Evolutionary conservation across 805 yeast genomes (phyloP), one percentile per base, ranked within the genome.

Genomic region (Kodamaea laetipori): DNA sequence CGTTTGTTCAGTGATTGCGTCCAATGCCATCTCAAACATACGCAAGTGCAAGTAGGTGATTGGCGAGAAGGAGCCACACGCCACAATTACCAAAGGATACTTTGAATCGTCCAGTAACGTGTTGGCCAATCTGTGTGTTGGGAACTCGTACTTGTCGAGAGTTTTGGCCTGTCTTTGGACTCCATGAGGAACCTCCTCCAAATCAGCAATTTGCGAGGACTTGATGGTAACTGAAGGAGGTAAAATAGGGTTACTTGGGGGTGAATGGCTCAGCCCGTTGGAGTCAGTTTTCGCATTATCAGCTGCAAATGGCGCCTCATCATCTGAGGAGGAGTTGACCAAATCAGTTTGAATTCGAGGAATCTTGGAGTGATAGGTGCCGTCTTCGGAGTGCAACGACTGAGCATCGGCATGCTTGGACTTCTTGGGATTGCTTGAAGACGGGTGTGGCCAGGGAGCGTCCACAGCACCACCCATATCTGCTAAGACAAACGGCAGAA

Each of bases 11-110:
- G 87, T 72, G 39, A 94, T 86, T 6, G 95, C 81, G 63, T 94
- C 99, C 56, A 94, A 69, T 0, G 99, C 99, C 99, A 94, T 94
- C 67, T 94, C 99, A 63, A 94, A 94, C 98, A 94, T 94, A 45
- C 99, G 77, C 57, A 94, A 71, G 66, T 94, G 99, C 44, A 94
- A 71, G 64, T 94, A 94, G 0, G 99, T 94, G 43, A 94, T 83
- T 25, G 99, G 99, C 2, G 96, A 86, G 59, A 92, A 94, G 2
- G 97, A 89, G 6, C 99, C 99, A 67, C 99, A 94, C 1, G 98
- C 97, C 19, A 94, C 98, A 41, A 94, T 78, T 9, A 94, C 97
- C 51, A 94, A 73, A 1, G 99, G 99, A 52, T 81, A 76, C 66
- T 92, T 92, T 49, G 83, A 71, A 44, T 84, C 80, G 56, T 89